phyloP scores from a whole-genome alignment of 1,284 basidiomycete species.

The Tylopilus sp. region DNA sequence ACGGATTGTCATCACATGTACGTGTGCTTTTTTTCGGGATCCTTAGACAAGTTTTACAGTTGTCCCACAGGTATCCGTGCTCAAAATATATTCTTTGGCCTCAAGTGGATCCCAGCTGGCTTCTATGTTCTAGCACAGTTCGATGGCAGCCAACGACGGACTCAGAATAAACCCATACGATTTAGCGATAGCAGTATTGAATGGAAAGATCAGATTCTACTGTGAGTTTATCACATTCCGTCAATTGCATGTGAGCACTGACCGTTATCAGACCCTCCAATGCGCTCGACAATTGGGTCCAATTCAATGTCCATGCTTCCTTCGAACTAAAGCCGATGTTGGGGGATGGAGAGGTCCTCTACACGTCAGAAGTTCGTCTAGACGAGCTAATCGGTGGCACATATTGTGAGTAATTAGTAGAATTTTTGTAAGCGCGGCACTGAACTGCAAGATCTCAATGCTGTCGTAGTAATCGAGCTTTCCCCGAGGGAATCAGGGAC shows the following conservation, averaged over 20 bases:
- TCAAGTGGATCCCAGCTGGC: conserved; percentile 13
- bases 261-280: conserved; percentile 10
- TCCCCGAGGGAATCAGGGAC: not conserved
- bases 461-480: not conserved
- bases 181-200: conserved; percentile 4
- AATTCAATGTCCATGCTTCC: conserved; percentile 12
- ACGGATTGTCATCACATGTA: not conserved
- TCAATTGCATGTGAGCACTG: not conserved
- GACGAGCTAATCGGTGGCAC: not conserved
- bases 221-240: conserved; percentile 6
- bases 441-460: not conserved
- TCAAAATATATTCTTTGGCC: not conserved
- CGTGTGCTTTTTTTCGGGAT: not conserved
- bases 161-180: conserved; percentile 4
- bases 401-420: not conserved
- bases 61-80: conserved; percentile 8
- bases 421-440: not conserved
- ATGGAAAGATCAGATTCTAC: conserved; percentile 13
- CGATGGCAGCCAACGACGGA: not conserved
- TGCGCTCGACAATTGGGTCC: not conserved
- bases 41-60: not conserved
- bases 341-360: conserved; percentile 8
- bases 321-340: conserved; percentile 9
- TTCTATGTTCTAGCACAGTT: conserved; percentile 14
- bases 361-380: not conserved